These are phyloP conservation scores for Cladosporium cucumerinum DNA, from an alignment of 2,329 filamentous ascomycete species.

Conservation along the genomic window DNA sequence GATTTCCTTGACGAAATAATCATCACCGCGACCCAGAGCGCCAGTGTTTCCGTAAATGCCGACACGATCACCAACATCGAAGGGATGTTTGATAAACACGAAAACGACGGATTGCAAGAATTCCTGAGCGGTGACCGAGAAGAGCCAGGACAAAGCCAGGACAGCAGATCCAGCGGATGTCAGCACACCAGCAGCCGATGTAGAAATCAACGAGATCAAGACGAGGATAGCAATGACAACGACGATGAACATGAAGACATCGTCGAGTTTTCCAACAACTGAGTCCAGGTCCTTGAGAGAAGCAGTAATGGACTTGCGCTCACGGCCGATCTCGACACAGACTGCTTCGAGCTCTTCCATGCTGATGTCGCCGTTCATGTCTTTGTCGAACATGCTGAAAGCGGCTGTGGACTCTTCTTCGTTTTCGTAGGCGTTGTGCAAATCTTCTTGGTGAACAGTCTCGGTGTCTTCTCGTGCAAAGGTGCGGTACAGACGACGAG, in stretches of 20 bases:
- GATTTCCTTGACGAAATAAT: conserved; percentile 95
- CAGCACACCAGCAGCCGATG: conserved; percentile 85
- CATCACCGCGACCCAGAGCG: conserved; percentile 72
- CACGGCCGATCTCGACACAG: conserved; percentile 88
- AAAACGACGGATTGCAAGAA: conserved; percentile 93
- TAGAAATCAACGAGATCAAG: conserved; percentile 83
- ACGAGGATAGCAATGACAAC: conserved; percentile 76
- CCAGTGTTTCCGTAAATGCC: conserved; percentile 89
- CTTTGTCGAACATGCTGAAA: conserved; percentile 91
- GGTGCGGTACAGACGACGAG: conserved; percentile 82
- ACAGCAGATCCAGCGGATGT: conserved; percentile 83
- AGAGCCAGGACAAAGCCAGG: conserved; percentile 88
- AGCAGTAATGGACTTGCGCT: conserved; percentile 92
- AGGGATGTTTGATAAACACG: conserved; percentile 95
- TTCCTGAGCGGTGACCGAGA: conserved; percentile 88
- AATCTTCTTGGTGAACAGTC: conserved; percentile 72
- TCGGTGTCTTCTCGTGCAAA: conserved; percentile 73
- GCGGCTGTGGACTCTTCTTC: conserved; percentile 84
- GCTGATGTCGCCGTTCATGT: conserved; percentile 93
- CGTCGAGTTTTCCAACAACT: conserved; percentile 84
- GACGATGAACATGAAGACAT: conserved; percentile 85
- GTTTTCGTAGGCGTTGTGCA: conserved; percentile 74
- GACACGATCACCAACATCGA: conserved; percentile 91
- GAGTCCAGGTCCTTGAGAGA: conserved; percentile 93
- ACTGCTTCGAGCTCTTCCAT: conserved; percentile 92